phyloP scores from a whole-genome alignment of 2,329 filamentous ascomycete species.

The Albifimbria verrucaria region DNA sequence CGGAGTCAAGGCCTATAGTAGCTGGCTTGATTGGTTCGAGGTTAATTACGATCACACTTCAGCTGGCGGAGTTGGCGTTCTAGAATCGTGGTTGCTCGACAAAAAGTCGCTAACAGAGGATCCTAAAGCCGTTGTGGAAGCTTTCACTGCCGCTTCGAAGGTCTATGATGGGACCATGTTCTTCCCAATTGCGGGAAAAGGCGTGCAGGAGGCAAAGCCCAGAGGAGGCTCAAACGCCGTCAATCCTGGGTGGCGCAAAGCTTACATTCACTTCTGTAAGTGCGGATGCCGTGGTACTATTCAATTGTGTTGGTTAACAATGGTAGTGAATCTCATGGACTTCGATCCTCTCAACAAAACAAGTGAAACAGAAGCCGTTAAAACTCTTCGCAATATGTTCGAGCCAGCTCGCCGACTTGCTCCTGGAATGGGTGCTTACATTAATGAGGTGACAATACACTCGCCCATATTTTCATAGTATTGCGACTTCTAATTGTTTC shows the following conservation, averaged over 20 bases:
- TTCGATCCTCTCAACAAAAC: neutral
- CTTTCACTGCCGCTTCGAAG: neutral
- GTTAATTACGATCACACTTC: constrained; percentile 29
- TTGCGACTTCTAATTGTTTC: neutral
- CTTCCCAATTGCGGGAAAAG: neutral
- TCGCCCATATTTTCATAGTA: neutral
- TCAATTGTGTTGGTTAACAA: neutral
- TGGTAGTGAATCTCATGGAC: neutral
- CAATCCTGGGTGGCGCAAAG: neutral
- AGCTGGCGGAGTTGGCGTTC: constrained; percentile 31
- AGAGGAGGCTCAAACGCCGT: neutral
- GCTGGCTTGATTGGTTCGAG: constrained; percentile 35
- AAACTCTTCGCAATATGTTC: neutral
- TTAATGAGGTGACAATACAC: neutral
- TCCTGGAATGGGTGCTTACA: neutral
- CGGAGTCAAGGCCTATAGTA: constrained; percentile 19
- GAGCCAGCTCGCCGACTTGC: neutral
- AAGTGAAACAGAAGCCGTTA: neutral
- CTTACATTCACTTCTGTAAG: neutral
- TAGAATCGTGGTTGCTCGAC: constrained; percentile 44
- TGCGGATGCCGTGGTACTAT: neutral
- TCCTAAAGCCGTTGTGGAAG: constrained; percentile 13
- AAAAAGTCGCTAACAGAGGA: constrained; percentile 30
- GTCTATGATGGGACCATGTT: neutral
- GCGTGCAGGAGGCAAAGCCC: neutral